Base-by-base conservation (phyloP, 2,329 filamentous ascomycete species). In the Beauveria medogensis region DNA sequence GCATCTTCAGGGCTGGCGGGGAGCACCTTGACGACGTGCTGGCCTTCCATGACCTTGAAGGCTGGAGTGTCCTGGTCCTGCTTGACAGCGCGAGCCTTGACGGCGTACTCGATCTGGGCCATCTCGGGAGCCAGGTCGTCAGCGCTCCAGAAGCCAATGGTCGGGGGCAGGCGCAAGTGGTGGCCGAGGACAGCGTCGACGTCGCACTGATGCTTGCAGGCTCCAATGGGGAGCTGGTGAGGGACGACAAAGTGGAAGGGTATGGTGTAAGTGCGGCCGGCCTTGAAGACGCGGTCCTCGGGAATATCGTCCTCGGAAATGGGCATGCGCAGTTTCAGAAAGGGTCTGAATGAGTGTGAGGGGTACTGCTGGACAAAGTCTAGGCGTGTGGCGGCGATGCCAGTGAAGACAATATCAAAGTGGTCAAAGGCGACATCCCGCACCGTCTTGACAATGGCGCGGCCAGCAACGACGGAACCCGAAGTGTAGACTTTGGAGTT, bases 201-300 rank as follows among this genome's bases (percentile, higher is more conserved):
- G 46, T 74, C 71, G 59, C 77, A 75, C 30, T 69, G 65, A 72
- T 85, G 82, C 66, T 73, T 79, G 74, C 82, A 85, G 20, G 82
- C 81, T 62, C 77, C 77, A 55, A 84, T 73, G 20, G 82, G 84
- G 62, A 85, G 78, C 59, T 83, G 78, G 64, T 75, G 74, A n/a
- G 82, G 82, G 18, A 85, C 77, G 62, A 85, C 78, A 64, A 85
- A 85, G 72, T 82, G 72, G 73, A 85, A 82, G n/a, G 82, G 82
- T 26, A 85, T 70, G 16, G 67, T 75, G 70, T 82, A 82, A 28
- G 74, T 75, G 64, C 69, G 69, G 2, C 77, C 80, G n/a, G 76
- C 73, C 69, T 79, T 72, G 62, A 84, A 79, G 34, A 82, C 67
- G 40, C 77, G 72, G 22, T 77, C 72, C 8, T 71, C 70, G 2